Conservation (phyloP, 306 rosid species). For the Purshia tridentata region DNA sequence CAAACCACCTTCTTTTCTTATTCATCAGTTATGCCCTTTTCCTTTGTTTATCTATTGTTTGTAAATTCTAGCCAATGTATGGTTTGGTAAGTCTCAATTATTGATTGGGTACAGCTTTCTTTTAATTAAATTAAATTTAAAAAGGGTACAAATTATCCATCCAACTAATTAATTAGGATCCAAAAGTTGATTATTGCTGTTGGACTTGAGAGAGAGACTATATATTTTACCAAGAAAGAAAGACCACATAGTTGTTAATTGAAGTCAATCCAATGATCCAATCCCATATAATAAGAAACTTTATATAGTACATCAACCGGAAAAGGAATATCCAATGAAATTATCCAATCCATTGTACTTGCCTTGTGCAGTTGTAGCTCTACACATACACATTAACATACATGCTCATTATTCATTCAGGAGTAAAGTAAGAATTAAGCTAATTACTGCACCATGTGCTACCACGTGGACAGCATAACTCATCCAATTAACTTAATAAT, state of each 20-base stretch:
- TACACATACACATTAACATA: neutral
- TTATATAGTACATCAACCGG: neutral
- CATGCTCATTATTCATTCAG: too few relatives aligned
- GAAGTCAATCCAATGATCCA: constrained; percentile 7
- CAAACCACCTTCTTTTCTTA: neutral
- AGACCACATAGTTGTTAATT: neutral
- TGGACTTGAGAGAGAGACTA: neutral
- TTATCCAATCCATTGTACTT: constrained; percentile 8
- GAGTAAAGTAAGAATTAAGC: neutral
- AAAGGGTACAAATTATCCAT: neutral
- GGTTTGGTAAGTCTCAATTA: too few relatives aligned
- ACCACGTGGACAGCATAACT: constrained; percentile 4
- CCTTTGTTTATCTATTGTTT: too few relatives aligned
- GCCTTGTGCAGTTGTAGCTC: neutral
- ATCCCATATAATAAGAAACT: neutral
- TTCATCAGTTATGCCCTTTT: neutral
- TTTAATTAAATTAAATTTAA: too few relatives aligned
- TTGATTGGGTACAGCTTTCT: too few relatives aligned
- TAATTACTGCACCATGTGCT: neutral
- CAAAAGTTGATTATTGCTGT: neutral
- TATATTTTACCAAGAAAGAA: too few relatives aligned
- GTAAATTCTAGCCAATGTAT: too few relatives aligned
- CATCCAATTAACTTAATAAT: constrained; percentile 5
- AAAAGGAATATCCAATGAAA: constrained; percentile 27
- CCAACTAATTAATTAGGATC: neutral